Percentiles rank a stretch among this genome's conserved stretches.
phyloP scores from a whole-genome alignment of 2,329 filamentous ascomycete genomes.

The Aspergillus sp. region DNA sequence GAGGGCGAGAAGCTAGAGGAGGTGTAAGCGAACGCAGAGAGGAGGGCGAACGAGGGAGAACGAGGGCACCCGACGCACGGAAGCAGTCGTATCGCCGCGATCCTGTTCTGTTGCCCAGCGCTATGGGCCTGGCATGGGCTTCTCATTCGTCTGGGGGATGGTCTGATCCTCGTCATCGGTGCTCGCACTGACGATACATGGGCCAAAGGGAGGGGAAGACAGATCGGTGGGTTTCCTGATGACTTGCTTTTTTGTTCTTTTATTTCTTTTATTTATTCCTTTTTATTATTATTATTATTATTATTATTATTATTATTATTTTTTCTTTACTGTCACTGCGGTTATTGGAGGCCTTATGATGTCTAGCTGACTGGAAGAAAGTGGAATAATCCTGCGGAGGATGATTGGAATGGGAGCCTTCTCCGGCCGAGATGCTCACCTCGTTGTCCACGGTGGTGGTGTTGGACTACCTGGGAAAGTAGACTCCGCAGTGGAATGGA shows the following conservation, averaged over 20 bases:
- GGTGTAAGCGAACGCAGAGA: neutral
- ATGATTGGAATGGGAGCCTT: neutral
- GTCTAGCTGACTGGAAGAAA: too few species aligned
- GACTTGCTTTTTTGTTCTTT: neutral
- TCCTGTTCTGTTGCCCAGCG: neutral
- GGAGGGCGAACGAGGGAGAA: neutral
- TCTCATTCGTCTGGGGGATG: neutral
- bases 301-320: too few species aligned
- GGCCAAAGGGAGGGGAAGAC: neutral
- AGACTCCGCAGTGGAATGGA: too few species aligned
- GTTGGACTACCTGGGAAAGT: neutral
- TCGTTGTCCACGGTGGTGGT: too few species aligned
- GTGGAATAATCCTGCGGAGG: neutral
- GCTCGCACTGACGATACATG: neutral
- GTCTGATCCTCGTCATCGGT: slow-evolving; percentile 1
- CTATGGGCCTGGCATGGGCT: too few species aligned
- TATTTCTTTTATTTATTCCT: too few species aligned
- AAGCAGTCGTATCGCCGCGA: neutral
- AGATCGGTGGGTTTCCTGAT: neutral
- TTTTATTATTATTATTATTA: too few species aligned
- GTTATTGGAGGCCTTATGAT: slow-evolving; percentile 13
- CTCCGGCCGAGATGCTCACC: neutral
- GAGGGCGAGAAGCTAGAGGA: neutral
- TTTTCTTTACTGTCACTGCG: neutral
- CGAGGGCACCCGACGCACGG: too few species aligned